Evolutionary conservation across 2,329 filamentous ascomycete genomes (phyloP).

Genomic region (Hymenoscyphus repandus): DNA sequence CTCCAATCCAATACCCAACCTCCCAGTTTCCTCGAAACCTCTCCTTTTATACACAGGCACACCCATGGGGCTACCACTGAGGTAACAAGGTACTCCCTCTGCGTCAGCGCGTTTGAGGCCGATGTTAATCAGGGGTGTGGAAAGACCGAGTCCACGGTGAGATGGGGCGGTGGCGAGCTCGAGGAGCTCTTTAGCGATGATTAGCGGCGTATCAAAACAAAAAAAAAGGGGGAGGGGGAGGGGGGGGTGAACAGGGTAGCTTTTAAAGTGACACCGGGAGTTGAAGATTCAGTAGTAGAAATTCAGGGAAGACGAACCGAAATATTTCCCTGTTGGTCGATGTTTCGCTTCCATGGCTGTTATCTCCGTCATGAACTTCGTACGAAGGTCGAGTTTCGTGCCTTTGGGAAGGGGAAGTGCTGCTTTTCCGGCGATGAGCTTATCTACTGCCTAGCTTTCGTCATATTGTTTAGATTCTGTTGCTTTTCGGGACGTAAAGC

Average conservation of each 20-base stretch:
- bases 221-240: too few species aligned
- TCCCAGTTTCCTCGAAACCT: slow-evolving; percentile 1
- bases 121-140: background rate
- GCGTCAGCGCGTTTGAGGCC: slow-evolving; percentile 1
- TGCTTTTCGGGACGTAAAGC: too few species aligned
- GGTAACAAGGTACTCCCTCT: background rate
- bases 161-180: background rate
- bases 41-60: slow-evolving; percentile 1
- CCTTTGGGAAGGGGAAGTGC: background rate
- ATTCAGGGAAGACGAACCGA: background rate
- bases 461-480: background rate
- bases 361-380: background rate
- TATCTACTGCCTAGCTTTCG: background rate
- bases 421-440: background rate
- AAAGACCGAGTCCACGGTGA: background rate
- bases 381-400: background rate
- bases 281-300: too few species aligned
- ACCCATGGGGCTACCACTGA: slow-evolving; percentile 3
- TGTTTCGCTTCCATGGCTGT: background rate
- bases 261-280: too few species aligned
- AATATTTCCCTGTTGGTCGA: background rate
- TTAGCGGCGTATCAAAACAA: too few species aligned
- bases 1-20: slow-evolving; percentile 28
- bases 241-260: too few species aligned
- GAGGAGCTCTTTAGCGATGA: slow-evolving; percentile 4